phyloP scores from a whole-genome alignment of 345 rosid species.

The Eucalyptus polyanthemos region DNA sequence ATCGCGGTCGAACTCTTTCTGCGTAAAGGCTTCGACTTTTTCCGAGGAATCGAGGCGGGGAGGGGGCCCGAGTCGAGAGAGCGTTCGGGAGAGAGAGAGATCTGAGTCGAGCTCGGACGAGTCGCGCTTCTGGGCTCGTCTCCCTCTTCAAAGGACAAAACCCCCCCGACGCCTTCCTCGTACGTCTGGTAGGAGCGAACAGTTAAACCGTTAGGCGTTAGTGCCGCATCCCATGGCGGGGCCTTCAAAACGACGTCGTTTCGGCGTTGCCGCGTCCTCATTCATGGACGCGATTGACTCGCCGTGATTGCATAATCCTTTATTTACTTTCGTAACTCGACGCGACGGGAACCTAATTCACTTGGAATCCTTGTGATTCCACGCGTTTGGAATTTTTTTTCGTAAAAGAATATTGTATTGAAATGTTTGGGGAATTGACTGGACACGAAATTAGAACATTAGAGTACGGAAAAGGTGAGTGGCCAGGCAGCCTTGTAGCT shows the following conservation, averaged over 20 bases:
- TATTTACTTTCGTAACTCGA: background rate
- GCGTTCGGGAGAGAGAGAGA: background rate
- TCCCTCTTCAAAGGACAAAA: background rate
- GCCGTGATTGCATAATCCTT: background rate
- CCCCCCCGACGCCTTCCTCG: background rate
- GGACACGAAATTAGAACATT: background rate
- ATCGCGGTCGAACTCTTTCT: background rate
- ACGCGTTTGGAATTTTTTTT: background rate
- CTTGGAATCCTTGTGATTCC: background rate
- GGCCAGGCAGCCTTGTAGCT: background rate
- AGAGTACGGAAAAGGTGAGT: background rate
- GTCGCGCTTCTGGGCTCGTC: background rate
- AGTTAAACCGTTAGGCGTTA: background rate
- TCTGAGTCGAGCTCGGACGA: background rate
- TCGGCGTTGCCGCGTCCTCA: background rate
- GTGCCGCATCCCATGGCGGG: background rate
- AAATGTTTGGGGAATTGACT: background rate
- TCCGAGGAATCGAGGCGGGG: background rate
- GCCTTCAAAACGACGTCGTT: background rate
- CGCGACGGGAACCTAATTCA: background rate
- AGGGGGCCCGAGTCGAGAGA: background rate
- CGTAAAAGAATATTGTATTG: accelerated
- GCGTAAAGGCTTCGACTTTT: background rate
- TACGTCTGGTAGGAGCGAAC: background rate
- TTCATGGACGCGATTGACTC: background rate